Percentiles rank a stretch among this genome's conserved stretches.
phyloP scores from a whole-genome alignment of 352 stramenopile species.

The Pythium inflatum region DNA sequence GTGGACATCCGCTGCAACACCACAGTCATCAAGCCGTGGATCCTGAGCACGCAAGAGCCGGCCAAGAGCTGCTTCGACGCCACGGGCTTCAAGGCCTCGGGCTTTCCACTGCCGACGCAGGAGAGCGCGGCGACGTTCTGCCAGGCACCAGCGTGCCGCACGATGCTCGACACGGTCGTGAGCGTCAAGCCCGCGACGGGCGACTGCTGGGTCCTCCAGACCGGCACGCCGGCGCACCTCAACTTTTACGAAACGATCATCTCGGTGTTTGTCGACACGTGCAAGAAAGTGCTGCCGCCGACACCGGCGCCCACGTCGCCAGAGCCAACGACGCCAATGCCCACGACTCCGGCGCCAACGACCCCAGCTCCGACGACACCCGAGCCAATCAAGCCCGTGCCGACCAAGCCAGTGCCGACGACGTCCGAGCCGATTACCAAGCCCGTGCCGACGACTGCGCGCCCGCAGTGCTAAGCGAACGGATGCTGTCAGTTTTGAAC shows the following conservation, averaged over 20 bases:
- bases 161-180: neutral
- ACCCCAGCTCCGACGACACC: neutral
- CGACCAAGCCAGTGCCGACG: neutral
- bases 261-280: neutral
- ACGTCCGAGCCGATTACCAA: neutral
- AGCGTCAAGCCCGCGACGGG: neutral
- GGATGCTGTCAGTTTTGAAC: slow-evolving; percentile 1
- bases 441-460: neutral
- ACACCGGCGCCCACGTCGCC: neutral
- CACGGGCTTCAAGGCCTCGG: slow-evolving; percentile 11
- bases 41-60: slow-evolving; percentile 7
- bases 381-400: too few species aligned
- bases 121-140: slow-evolving; percentile 9
- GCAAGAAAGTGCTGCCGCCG: neutral
- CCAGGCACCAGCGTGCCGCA: neutral
- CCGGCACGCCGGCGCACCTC: neutral
- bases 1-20: too few species aligned
- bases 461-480: slow-evolving; percentile 16
- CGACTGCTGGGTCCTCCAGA: slow-evolving; percentile 12
- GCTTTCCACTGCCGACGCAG: neutral
- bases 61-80: neutral
- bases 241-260: slow-evolving; percentile 24
- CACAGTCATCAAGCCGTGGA: slow-evolving; percentile 19
- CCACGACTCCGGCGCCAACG: neutral
- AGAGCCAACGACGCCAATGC: neutral